A percentile compares a stretch with the other conserved stretches of the same genome.
phyloP scores from a whole-genome alignment of 2,329 filamentous ascomycete genomes.

The Cladobotryum mycophilum region DNA sequence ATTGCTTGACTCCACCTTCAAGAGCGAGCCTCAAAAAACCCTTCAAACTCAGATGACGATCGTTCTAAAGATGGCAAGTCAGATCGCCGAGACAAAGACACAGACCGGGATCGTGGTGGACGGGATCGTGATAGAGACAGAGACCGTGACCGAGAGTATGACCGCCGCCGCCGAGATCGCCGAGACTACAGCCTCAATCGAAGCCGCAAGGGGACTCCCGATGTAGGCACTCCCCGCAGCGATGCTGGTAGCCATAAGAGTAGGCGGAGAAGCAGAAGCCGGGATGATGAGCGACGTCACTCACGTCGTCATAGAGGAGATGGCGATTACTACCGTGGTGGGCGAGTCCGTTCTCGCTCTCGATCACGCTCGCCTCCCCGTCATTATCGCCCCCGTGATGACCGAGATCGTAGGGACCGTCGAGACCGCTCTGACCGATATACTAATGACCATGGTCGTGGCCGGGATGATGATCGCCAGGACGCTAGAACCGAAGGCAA shows the following conservation, averaged over 20 bases:
- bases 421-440: slow-evolving; percentile 48
- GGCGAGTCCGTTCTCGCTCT: slow-evolving; percentile 51
- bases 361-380: slow-evolving; percentile 66
- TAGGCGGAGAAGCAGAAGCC: slow-evolving; percentile 72
- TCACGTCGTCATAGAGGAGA: slow-evolving; percentile 62
- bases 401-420: slow-evolving; percentile 44
- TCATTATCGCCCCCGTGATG: slow-evolving; percentile 50
- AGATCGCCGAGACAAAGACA: slow-evolving; percentile 11
- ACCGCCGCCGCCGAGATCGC: slow-evolving; percentile 48
- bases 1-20: slow-evolving; percentile 78
- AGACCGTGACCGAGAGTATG: slow-evolving; percentile 29
- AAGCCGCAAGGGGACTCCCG: slow-evolving; percentile 43
- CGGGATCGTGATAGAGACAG: slow-evolving; percentile 47
- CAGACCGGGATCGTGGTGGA: slow-evolving; percentile 32
- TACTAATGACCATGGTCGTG: slow-evolving; percentile 46
- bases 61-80: slow-evolving; percentile 38
- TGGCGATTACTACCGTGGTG: slow-evolving; percentile 61
- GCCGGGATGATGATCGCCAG: slow-evolving; percentile 43
- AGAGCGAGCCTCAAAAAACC: slow-evolving; percentile 46
- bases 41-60: slow-evolving; percentile 41
- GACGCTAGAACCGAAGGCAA: slow-evolving; percentile 46
- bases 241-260: slow-evolving; percentile 76
- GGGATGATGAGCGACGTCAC: slow-evolving; percentile 68
- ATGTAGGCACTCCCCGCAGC: slow-evolving; percentile 63
- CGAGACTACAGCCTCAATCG: slow-evolving; percentile 51